These are phyloP conservation scores for Stagonosporopsis vannaccii DNA, from an alignment of 2,329 filamentous ascomycete species.

Conservation along the genomic window DNA sequence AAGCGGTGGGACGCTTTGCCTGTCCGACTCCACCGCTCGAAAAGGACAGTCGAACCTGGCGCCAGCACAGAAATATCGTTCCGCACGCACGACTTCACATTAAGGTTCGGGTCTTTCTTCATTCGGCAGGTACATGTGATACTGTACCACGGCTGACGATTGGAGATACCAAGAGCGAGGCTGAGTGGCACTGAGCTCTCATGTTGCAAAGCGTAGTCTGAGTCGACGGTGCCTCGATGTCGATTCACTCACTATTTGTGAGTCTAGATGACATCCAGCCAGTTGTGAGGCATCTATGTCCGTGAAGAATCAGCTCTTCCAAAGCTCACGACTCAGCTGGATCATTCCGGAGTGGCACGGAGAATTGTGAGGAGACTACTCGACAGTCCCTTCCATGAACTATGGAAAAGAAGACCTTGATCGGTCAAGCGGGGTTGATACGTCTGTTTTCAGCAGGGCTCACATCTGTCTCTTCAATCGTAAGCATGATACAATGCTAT, in stretches of 20 bases:
- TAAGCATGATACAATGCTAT: not conserved
- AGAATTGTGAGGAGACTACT: not conserved
- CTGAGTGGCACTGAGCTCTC: conserved; percentile 3
- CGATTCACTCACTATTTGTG: not conserved
- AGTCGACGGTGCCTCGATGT: not conserved
- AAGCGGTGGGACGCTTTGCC: not conserved
- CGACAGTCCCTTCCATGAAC: not conserved
- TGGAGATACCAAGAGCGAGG: conserved; percentile 3
- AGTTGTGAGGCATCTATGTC: not conserved
- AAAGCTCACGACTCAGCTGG: not conserved
- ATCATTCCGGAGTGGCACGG: not conserved
- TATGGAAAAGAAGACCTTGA: not conserved
- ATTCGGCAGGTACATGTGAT: not conserved
- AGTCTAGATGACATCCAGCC: not conserved
- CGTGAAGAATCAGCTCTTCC: not conserved
- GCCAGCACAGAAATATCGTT: not conserved
- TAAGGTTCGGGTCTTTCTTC: not conserved
- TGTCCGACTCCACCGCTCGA: not conserved
- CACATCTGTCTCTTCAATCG: not conserved
- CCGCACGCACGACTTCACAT: conserved; percentile 3
- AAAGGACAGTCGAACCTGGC: not conserved
- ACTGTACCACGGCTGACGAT: conserved; percentile 6
- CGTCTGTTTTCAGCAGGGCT: no score
- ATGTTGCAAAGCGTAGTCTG: not conserved
- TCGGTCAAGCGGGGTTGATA: not conserved